These are phyloP conservation scores for Eucalyptus marginata DNA, from an alignment of 345 rosid species.

Conservation along the genomic window DNA sequence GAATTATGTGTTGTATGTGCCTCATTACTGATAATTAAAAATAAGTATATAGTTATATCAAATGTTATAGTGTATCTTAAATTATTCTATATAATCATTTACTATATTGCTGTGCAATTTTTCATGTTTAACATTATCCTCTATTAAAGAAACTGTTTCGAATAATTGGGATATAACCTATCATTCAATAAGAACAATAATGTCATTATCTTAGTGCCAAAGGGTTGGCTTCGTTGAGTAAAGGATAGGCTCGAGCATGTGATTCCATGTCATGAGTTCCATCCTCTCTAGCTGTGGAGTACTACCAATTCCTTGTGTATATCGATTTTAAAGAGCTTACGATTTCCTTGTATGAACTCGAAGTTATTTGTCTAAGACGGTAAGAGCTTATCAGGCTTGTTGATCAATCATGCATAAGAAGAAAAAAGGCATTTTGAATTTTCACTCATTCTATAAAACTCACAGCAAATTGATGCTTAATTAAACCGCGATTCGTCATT, in stretches of 20 bases:
- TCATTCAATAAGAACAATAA: neutral
- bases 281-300: neutral
- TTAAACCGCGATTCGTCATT: neutral
- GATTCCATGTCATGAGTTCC: neutral
- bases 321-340: neutral
- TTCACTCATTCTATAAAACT: neutral
- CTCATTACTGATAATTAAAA: no score
- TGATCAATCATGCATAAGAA: neutral
- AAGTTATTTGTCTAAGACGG: neutral
- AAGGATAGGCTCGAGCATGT: neutral
- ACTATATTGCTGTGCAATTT: neutral
- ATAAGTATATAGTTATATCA: no score
- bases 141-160: neutral
- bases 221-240: neutral
- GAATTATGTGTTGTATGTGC: neutral
- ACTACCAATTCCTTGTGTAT: neutral
- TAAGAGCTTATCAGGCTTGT: neutral
- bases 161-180: neutral
- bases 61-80: neutral
- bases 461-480: neutral
- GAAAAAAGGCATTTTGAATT: neutral
- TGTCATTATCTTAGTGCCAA: neutral
- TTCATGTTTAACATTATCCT: neutral
- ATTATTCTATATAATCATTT: neutral
- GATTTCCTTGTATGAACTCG: neutral